Evolutionary conservation across 2,329 filamentous ascomycete genomes (phyloP), one percentile per base, ranked within the genome.

Genomic region (Colletotrichum tofieldiae): DNA sequence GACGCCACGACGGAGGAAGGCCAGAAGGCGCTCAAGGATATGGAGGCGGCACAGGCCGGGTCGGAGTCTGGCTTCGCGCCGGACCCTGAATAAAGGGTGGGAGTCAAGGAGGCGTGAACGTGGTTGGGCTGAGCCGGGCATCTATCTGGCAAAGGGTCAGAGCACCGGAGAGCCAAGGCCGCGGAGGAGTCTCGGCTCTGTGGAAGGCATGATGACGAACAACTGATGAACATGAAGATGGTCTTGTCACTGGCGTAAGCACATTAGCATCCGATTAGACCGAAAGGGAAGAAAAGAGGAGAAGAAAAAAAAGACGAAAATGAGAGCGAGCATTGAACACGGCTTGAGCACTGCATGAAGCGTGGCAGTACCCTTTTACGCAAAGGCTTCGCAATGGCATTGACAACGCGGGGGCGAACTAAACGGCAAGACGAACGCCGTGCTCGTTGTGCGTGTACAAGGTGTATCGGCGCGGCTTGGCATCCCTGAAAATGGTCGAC

Each of bases 1-100:
- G 96, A 99, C 83, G 94, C 95, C 1, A 99, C 95, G 56, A 97
- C 96, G 2, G 92, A 95, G 79, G 92, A 96, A 80, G 95, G 95
- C 3, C 89, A 92, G 85, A 90, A 92, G 80, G 91, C 92, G 79
- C 86, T 96, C 77, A 92, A 93, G 83, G 90, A 95, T 75, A 88
- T 97, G 72, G 92, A 94, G 81, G 87, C 88, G 35, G 82, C 82
- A 18, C 60, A 62, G 52, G 80, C 81, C 65, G 80, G 81, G 61
- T 78, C 78, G n/a, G 74, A 74, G 47, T 73, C 73, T 26, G 73
- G 73, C 14, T 81, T 79, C 62, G 75, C 77, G 23, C 80, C 79
- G 59, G 85, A 86, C 71, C 85, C 85, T 4, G 85, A 86, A 77
- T 86, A 80, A 76, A 62, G 41, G 47, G 3, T 7, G 29, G 64